Evolutionary conservation across 768 basidiomycete genomes (phyloP), one percentile per base, ranked within the genome.

Genomic region (Boletus rex-veris): DNA sequence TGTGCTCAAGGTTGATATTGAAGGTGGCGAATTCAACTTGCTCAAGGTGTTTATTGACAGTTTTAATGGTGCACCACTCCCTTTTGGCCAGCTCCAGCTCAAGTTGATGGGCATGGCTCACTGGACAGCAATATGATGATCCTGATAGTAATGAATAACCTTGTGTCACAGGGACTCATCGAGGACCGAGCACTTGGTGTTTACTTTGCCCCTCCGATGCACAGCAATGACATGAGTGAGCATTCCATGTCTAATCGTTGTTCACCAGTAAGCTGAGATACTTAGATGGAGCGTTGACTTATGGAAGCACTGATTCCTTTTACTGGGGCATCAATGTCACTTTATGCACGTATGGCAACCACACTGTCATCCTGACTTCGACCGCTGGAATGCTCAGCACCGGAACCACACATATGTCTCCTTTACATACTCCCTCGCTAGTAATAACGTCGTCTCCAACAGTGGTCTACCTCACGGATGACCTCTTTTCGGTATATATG

Each of bases 1-100:
- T 58, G 78, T 90, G 57, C 78, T 88, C 52, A 85, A 88, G 67
- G 71, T 90, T 47, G 88, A 90, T 65, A 79, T 86, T 26, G 87
- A 90, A 60, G 78, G 82, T 39, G 77, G 77, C 67, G 87, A 90
- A 60, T 89, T 84, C 64, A 76, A 80, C 44, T 80, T 83, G 0
- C 67, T 90, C 6, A 67, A 73, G 48, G 74, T 77, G 14, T 84
- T 82, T 59, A 70, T 82, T 51, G 67, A 68, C 19, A 71, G 74
- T 18, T 64, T 65, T 49, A 55, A 58, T 5, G 76, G 77, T 31
- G 57, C 67, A 21, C 78, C 83, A 0, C 69, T 89, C 7, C 87
- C 87, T 6, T 81, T 89, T 63, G 86, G 85, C 26, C 88, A 89
- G 64, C 75, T 89, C 24, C 83, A 84, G 61, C 73, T 89, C 19